A percentile compares a stretch with the other conserved stretches of the same genome.
Conservation (phyloP, 2,329 filamentous ascomycete species). For the Aureobasidium sp. region DNA sequence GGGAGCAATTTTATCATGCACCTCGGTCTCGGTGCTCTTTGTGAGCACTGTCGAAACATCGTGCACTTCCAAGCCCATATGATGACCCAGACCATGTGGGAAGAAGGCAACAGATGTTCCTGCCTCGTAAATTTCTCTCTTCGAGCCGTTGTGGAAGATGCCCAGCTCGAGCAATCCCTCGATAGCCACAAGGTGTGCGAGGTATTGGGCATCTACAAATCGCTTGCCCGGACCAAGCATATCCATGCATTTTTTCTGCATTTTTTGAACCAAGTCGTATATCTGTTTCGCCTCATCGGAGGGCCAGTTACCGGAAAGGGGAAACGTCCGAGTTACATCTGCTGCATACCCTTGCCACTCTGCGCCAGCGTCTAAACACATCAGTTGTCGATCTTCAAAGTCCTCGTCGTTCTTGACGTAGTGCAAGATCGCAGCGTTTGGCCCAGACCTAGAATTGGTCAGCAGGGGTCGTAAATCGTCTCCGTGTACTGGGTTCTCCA, state of each 20-base stretch:
- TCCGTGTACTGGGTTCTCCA: background rate
- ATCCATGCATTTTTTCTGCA: slow-evolving; percentile 71
- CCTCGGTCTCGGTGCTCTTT: slow-evolving; percentile 27
- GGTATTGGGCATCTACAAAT: slow-evolving; percentile 66
- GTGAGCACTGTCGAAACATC: slow-evolving; percentile 41
- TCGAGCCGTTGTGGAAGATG: slow-evolving; percentile 57
- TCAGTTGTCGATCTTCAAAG: slow-evolving; percentile 61
- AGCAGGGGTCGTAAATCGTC: background rate
- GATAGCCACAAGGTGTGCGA: slow-evolving; percentile 66
- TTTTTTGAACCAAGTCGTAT: slow-evolving; percentile 69
- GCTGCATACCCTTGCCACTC: slow-evolving; percentile 76
- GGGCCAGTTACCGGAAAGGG: slow-evolving; percentile 62
- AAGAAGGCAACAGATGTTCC: slow-evolving; percentile 87
- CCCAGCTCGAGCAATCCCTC: slow-evolving; percentile 64
- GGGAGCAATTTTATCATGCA: slow-evolving; percentile 70
- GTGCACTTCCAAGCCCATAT: slow-evolving; percentile 88
- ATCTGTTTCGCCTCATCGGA: slow-evolving; percentile 62
- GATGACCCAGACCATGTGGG: slow-evolving; percentile 85
- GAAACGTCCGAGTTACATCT: slow-evolving; percentile 85
- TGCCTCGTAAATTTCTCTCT: slow-evolving; percentile 61
- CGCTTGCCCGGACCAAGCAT: slow-evolving; percentile 61
- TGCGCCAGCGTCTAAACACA: slow-evolving; percentile 81
- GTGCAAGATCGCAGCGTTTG: slow-evolving; percentile 79
- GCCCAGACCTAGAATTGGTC: slow-evolving; percentile 45
- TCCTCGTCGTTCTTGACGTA: slow-evolving; percentile 74